phyloP scores from a whole-genome alignment of 2,329 filamentous ascomycete species.

The Pseudogymnoascus sp. region DNA sequence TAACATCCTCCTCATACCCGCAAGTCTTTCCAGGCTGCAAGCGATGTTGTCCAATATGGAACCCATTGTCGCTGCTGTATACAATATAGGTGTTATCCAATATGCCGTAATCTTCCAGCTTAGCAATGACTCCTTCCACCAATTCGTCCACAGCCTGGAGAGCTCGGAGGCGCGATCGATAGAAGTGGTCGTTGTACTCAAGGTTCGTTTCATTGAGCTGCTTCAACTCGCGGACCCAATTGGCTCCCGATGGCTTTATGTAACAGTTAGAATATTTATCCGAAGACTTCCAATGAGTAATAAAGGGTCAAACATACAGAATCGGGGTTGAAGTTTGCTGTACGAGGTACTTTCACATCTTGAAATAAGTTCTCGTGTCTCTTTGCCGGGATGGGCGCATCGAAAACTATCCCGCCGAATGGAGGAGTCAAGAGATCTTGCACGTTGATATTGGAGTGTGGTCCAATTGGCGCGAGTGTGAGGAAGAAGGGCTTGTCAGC shows the following conservation, averaged over 20 bases:
- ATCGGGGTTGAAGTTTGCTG: slow-evolving; percentile 58
- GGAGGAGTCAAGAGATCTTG: slow-evolving; percentile 27
- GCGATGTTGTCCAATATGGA: slow-evolving; percentile 44
- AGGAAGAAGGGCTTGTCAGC: slow-evolving; percentile 57
- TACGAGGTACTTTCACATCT: slow-evolving; percentile 51
- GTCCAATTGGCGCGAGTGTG: slow-evolving; percentile 55
- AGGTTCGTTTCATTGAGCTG: slow-evolving; percentile 35
- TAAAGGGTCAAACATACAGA: slow-evolving; percentile 30
- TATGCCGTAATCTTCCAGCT: slow-evolving; percentile 32
- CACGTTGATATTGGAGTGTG: slow-evolving; percentile 46
- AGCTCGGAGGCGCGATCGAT: slow-evolving; percentile 42
- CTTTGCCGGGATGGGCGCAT: slow-evolving; percentile 47
- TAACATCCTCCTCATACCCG: slow-evolving; percentile 43
- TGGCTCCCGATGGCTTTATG: slow-evolving; percentile 35
- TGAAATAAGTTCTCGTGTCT: slow-evolving; percentile 56
- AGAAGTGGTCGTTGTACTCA: slow-evolving; percentile 42
- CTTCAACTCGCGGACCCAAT: slow-evolving; percentile 38
- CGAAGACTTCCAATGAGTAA: not conserved
- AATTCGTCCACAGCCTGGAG: slow-evolving; percentile 50
- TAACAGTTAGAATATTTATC: not conserved
- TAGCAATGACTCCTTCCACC: slow-evolving; percentile 38
- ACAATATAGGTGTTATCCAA: slow-evolving; percentile 48
- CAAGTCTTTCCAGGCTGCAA: slow-evolving; percentile 42
- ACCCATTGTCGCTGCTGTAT: slow-evolving; percentile 49
- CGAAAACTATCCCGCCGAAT: not conserved